These are phyloP conservation scores for Sordariomycetes sp. DNA, from an alignment of 2,329 filamentous ascomycete genomes.

Conservation along the genomic window DNA sequence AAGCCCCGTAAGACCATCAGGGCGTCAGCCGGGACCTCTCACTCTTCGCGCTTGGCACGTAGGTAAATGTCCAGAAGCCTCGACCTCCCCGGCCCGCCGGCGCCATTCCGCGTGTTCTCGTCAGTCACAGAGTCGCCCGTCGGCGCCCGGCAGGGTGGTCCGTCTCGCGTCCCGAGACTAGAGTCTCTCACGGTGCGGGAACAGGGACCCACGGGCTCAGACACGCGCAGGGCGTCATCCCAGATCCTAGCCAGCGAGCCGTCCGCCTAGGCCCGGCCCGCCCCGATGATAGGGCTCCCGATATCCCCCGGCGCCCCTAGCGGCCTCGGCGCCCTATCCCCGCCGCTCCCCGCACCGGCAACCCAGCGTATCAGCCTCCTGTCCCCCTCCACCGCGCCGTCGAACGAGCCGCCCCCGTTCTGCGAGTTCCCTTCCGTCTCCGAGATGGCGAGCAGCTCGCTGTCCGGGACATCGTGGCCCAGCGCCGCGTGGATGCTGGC, in stretches of 20 bases:
- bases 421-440: constrained; percentile 78
- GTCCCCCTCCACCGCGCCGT: constrained; percentile 39
- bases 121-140: not conserved
- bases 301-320: constrained; percentile 54
- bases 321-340: constrained; percentile 12
- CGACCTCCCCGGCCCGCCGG: not conserved
- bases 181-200: not conserved
- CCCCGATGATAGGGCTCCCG: constrained; percentile 38
- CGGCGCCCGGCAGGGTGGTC: not conserved
- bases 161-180: not conserved
- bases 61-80: not conserved
- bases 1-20: too few species aligned
- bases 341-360: constrained; percentile 30
- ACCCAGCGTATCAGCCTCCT: constrained; percentile 39
- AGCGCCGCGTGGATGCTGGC: constrained; percentile 47
- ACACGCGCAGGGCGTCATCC: not conserved
- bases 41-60: not conserved
- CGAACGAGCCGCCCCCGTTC: constrained; percentile 86
- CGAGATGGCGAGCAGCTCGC: constrained; percentile 70
- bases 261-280: not conserved
- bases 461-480: constrained; percentile 21
- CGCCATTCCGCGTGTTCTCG: not conserved
- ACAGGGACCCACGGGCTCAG: not conserved
- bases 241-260: not conserved
- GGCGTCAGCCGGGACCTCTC: too few species aligned